Evolutionary conservation across 1,139 yeast species (phyloP).

Genomic region (Geotrichum cucujoidarum): DNA sequence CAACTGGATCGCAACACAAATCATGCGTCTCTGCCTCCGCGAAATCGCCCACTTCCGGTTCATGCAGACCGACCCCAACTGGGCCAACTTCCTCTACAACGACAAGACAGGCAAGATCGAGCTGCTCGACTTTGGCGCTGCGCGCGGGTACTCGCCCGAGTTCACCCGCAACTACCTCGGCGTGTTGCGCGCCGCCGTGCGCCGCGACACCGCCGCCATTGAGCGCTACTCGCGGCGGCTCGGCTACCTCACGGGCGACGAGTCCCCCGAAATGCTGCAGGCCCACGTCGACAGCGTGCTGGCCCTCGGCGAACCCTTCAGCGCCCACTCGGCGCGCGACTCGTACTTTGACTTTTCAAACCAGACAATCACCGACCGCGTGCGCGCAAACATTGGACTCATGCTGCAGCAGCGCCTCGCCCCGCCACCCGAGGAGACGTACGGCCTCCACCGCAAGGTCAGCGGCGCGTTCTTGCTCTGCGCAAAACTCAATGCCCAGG

Average conservation of each 20-base stretch:
- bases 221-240: slow-evolving; percentile 62
- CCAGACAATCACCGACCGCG: slow-evolving; percentile 81
- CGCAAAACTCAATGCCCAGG: slow-evolving; percentile 76
- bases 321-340: slow-evolving; percentile 43
- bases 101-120: slow-evolving; percentile 62
- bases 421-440: slow-evolving; percentile 98
- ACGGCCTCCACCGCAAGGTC: slow-evolving; percentile 87
- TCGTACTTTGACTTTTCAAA: slow-evolving; percentile 54
- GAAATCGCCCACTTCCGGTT: slow-evolving; percentile 81
- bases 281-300: slow-evolving; percentile 91
- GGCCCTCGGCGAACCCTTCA: slow-evolving; percentile 89
- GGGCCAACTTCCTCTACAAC: slow-evolving; percentile 95
- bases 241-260: slow-evolving; percentile 90
- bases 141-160: slow-evolving; percentile 66
- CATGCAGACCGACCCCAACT: slow-evolving; percentile 99
- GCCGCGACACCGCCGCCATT: slow-evolving; percentile 60
- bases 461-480: slow-evolving; percentile 92
- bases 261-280: slow-evolving; percentile 76
- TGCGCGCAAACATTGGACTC: slow-evolving; percentile 73
- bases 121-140: slow-evolving; percentile 91
- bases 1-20: slow-evolving; percentile 76
- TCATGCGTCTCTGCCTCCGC: slow-evolving; percentile 78
- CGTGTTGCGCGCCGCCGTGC: slow-evolving; percentile 72
- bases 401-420: slow-evolving; percentile 89
- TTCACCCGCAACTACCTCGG: slow-evolving; percentile 68